A percentile compares a stretch with the other conserved stretches of the same genome.
Conservation (phyloP, 2,329 filamentous ascomycete species). For the Nemania serpens region DNA sequence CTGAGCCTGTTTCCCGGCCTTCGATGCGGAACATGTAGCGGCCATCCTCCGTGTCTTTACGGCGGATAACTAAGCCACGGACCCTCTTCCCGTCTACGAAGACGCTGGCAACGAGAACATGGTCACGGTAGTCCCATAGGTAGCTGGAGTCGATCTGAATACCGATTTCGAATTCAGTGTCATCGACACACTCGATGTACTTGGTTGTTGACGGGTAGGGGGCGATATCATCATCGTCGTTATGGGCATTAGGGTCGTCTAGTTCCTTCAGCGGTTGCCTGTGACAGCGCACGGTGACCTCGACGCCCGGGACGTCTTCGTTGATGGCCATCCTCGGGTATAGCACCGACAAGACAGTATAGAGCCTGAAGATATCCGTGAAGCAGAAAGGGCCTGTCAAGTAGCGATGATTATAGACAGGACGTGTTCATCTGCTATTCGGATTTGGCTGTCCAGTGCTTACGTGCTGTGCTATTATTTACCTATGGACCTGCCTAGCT, state of each 20-base stretch:
- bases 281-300: slow-evolving; percentile 33
- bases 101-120: slow-evolving; percentile 24
- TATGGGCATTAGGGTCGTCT: slow-evolving; percentile 32
- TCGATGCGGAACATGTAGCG: not conserved
- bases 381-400: too few relatives aligned
- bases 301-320: slow-evolving; percentile 33
- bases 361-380: too few relatives aligned
- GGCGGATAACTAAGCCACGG: not conserved
- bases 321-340: slow-evolving; percentile 35
- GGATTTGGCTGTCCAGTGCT: too few relatives aligned
- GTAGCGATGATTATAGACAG: too few relatives aligned
- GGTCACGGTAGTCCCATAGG: slow-evolving; percentile 34
- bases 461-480: too few relatives aligned
- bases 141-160: slow-evolving; percentile 30
- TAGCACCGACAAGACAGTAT: not conserved
- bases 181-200: slow-evolving; percentile 41
- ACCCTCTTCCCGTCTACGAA: slow-evolving; percentile 36
- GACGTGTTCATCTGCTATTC: too few relatives aligned
- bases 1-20: slow-evolving; percentile 3
- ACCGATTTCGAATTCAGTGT: slow-evolving; percentile 35
- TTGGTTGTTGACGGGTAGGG: slow-evolving; percentile 26
- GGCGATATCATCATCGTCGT: not conserved
- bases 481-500: too few relatives aligned
- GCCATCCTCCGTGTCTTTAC: not conserved
- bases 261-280: slow-evolving; percentile 32